phyloP scores from a whole-genome alignment of 805 yeast species.

The Sugiyamaella floridensis region DNA sequence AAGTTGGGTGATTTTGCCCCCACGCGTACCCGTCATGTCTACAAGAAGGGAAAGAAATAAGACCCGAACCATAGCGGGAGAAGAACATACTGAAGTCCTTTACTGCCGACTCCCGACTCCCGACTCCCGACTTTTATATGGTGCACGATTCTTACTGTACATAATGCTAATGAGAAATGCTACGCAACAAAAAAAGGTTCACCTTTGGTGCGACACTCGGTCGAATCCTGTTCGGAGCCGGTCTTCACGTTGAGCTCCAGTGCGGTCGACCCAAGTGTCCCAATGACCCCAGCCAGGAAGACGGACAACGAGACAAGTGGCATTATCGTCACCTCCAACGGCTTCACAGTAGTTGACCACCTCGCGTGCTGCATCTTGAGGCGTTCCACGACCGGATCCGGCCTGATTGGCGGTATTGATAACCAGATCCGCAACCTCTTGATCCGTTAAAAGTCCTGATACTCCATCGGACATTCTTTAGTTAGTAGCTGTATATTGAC shows the following conservation, averaged over 20 bases:
- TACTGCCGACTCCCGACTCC: neutral
- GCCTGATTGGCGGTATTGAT: slow-evolving; percentile 48
- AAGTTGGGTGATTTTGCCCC: slow-evolving; percentile 94
- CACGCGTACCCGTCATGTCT: slow-evolving; percentile 81
- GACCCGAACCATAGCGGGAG: too few species aligned
- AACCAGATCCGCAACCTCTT: slow-evolving; percentile 82
- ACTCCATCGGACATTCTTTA: slow-evolving; percentile 77
- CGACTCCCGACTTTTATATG: neutral
- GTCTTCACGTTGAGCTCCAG: slow-evolving; percentile 75
- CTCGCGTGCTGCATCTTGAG: slow-evolving; percentile 80
- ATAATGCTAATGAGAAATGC: neutral
- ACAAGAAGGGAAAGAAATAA: slow-evolving; percentile 40
- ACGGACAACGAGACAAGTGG: slow-evolving; percentile 80
- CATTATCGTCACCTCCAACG: slow-evolving; percentile 89
- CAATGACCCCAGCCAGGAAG: slow-evolving; percentile 92
- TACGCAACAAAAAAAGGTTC: neutral
- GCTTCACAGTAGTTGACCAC: slow-evolving; percentile 77
- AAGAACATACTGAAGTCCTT: too few species aligned
- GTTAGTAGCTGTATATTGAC: neutral
- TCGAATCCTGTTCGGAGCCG: slow-evolving; percentile 42
- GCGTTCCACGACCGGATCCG: slow-evolving; percentile 68
- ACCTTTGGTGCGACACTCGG: slow-evolving; percentile 2
- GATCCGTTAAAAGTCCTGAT: slow-evolving; percentile 72
- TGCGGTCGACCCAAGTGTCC: slow-evolving; percentile 59
- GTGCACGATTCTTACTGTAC: neutral